Conservation (phyloP, 2,329 filamentous ascomycete genomes). For the Cercospora sp. region DNA sequence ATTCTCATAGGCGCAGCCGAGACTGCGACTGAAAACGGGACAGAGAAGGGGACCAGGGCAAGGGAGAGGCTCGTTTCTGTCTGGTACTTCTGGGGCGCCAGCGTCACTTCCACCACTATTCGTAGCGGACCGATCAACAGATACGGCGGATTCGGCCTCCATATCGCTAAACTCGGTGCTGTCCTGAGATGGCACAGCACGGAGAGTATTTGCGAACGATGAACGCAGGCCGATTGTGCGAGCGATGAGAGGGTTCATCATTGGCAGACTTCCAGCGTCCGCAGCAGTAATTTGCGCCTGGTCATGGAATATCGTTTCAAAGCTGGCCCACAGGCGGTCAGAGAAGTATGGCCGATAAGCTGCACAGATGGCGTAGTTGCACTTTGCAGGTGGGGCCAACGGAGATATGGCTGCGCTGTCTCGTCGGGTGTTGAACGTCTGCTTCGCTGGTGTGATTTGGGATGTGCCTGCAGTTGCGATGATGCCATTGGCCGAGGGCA, state of each 20-base stretch:
- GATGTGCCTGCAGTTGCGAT: conserved; percentile 31
- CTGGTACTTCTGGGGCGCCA: conserved; percentile 15
- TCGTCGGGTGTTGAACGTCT: conserved; percentile 12
- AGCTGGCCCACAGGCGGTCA: conserved; percentile 49
- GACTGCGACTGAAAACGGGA: conserved; percentile 30
- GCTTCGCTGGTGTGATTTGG: neutral
- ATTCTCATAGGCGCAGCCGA: conserved; percentile 35
- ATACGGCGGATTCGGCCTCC: conserved; percentile 28
- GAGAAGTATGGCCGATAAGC: conserved; percentile 52
- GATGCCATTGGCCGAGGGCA: conserved; percentile 23
- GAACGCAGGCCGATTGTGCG: conserved; percentile 38
- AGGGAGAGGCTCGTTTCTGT: conserved; percentile 28
- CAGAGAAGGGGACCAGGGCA: conserved; percentile 34
- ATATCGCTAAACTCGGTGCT: conserved; percentile 35
- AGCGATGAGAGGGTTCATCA: conserved; percentile 40
- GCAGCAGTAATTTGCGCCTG: conserved; percentile 37
- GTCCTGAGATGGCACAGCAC: conserved; percentile 7
- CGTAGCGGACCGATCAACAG: conserved; percentile 33
- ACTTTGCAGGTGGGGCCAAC: conserved; percentile 32
- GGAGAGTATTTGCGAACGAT: conserved; percentile 6
- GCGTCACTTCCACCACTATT: conserved; percentile 29
- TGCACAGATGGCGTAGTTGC: conserved; percentile 51
- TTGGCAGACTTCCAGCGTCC: conserved; percentile 39
- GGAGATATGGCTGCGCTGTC: conserved; percentile 12
- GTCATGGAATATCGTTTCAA: conserved; percentile 46